phyloP scores from a whole-genome alignment of 176 grass and related monocot species.

The Musa beccarii region DNA sequence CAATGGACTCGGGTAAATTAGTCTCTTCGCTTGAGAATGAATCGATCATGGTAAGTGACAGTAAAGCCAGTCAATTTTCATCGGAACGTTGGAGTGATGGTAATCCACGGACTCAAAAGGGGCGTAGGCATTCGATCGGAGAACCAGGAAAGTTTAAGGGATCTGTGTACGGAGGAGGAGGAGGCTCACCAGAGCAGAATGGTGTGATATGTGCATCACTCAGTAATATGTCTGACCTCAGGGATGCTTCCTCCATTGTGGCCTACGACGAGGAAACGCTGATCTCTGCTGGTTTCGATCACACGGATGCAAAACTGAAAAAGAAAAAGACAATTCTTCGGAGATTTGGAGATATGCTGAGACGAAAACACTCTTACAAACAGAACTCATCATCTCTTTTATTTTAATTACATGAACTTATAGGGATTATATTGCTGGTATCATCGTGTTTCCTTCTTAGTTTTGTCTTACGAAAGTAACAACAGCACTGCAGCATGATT shows the following conservation, averaged over 20 bases:
- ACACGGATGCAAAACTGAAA: slow-evolving; percentile 36
- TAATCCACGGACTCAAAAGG: slow-evolving; percentile 23
- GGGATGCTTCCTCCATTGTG: slow-evolving; percentile 29
- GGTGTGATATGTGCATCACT: slow-evolving; percentile 52
- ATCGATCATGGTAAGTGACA: neutral
- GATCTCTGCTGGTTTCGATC: slow-evolving; percentile 23
- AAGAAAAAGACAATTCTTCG: slow-evolving; percentile 43
- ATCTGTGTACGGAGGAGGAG: slow-evolving; percentile 24
- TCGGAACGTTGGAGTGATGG: slow-evolving; percentile 1
- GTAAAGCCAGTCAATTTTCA: neutral
- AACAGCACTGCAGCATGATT: no score
- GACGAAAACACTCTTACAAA: slow-evolving; percentile 34
- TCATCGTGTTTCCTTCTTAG: neutral
- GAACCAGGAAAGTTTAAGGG: slow-evolving; percentile 49
- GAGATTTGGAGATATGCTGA: slow-evolving; percentile 51
- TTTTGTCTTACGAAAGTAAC: neutral
- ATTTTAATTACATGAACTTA: neutral
- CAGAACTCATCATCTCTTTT: neutral
- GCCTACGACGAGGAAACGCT: slow-evolving; percentile 18
- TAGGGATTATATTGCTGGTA: neutral
- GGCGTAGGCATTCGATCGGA: slow-evolving; percentile 54
- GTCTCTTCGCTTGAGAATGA: neutral
- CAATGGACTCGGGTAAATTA: slow-evolving; percentile 22
- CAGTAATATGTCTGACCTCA: slow-evolving; percentile 68
- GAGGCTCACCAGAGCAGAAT: slow-evolving; percentile 29